Evolutionary conservation across 129 eudicot species (phyloP).

Genomic region (Ambrosia artemisiifolia): DNA sequence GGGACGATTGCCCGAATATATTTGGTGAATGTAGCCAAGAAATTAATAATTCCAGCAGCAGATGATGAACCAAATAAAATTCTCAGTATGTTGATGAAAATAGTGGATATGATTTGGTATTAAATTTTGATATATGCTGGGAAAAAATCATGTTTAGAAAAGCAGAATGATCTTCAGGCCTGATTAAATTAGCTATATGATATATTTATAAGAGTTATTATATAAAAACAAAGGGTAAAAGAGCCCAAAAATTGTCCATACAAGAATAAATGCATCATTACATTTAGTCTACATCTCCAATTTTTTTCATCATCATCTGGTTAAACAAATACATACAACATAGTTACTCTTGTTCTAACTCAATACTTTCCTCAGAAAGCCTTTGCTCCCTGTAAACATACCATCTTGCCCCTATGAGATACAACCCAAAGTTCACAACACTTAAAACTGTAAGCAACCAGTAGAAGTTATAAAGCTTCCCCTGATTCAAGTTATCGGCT

Average conservation of each 20-base stretch:
- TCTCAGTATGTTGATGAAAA: background rate
- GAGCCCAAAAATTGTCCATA: background rate
- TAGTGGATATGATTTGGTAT: background rate
- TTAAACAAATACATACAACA: background rate
- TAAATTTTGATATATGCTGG: conserved; percentile 11
- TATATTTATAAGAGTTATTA: background rate
- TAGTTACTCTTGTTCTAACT: conserved; percentile 36
- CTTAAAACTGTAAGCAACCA: conserved; percentile 67
- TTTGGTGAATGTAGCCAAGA: conserved; percentile 61
- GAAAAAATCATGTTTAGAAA: background rate
- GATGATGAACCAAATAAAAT: conserved; percentile 22
- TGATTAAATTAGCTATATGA: background rate
- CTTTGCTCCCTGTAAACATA: conserved; percentile 78
- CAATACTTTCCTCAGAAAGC: conserved; percentile 59
- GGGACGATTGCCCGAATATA: conserved; percentile 73
- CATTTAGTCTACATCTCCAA: conserved; percentile 3
- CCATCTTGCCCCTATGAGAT: conserved; percentile 53
- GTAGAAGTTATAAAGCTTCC: conserved; percentile 73
- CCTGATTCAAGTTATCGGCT: conserved; percentile 68
- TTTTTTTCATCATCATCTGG: conserved; percentile 6
- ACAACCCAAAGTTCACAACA: conserved; percentile 45
- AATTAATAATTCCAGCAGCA: conserved; percentile 32
- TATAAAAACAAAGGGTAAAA: background rate
- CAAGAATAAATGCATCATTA: too few species aligned
- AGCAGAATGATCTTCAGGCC: background rate